Evolutionary conservation across 768 basidiomycete genomes (phyloP), one percentile per base, ranked within the genome.

Genomic region (Zangia roseola): DNA sequence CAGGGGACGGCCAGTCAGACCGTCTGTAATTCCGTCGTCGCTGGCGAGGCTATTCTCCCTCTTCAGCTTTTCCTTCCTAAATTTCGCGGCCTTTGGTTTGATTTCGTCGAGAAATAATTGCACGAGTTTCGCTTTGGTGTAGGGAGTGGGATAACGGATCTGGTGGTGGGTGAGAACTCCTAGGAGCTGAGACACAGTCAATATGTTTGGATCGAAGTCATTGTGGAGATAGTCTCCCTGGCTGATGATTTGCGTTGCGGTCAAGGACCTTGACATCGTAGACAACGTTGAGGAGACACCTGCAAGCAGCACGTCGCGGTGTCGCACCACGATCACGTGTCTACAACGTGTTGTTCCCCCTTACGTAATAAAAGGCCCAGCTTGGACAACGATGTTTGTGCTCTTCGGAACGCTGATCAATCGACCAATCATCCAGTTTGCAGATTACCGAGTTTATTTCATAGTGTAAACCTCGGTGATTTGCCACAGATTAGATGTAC

Each of bases 1-100:
- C 50, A 92, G 66, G 30, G 78, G 84, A 62, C 77, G 68, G n/a
- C 91, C 91, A 7, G 91, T 91, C n/a, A 83, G 53, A 19, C 91
- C 91, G 64, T 93, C 88, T 33, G 73, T 81, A 44, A 93, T 92
- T 5, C 90, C 91, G 47, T 89, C 84, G 52, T 88, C 86, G 59
- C 88, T 91, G 6, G 91, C 83, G 43, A 77, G 65, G 54, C 86
- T 90, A 43, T 81, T 83, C 64, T 82, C 79, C 54, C 75, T 80
- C 70, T 81, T 82, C 33, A 83, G 49, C 39, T 81, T 74, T 53
- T 91, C 84, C 50, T 76, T 82, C 65, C 78, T 83, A 48, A 86
- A 69, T 55, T 80, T 82, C 23, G 64, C 60, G 10, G 76, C 69
- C 45, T 79, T 79, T 17, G 80, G 68, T 63, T 80, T 86, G 54